Conservation (phyloP, 371 early-diverging fungal species). For the Actinomortierella wolfii region DNA sequence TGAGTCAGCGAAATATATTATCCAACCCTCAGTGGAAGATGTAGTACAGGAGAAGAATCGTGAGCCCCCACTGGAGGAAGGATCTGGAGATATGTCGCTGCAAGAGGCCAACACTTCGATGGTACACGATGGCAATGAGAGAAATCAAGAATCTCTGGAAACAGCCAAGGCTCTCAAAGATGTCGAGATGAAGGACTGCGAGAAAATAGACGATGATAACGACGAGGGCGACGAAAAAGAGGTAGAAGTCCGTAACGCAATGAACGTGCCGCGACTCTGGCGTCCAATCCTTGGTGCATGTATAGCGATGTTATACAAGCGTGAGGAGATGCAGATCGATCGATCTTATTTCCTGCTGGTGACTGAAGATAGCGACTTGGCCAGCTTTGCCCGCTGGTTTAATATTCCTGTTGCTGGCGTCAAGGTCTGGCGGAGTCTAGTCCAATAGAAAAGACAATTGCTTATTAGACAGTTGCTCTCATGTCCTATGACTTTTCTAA, state of each 20-base stretch:
- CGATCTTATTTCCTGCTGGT: slow-evolving; percentile 18
- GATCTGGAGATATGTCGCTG: not conserved
- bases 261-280: slow-evolving; percentile 42
- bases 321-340: slow-evolving; percentile 18
- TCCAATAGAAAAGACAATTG: not conserved
- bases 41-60: not conserved
- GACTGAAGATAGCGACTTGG: slow-evolving; percentile 32
- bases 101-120: not conserved
- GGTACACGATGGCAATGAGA: slow-evolving; percentile 8
- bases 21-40: slow-evolving; percentile 1
- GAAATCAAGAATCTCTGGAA: not conserved
- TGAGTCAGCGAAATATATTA: slow-evolving; percentile 24
- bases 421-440: slow-evolving; percentile 15
- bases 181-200: slow-evolving; percentile 1
- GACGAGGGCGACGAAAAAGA: slow-evolving; percentile 20
- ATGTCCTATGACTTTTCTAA: too few species aligned
- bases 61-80: not conserved
- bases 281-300: slow-evolving; percentile 40
- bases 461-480: too few species aligned
- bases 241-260: slow-evolving; percentile 31
- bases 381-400: slow-evolving; percentile 34
- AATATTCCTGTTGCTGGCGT: slow-evolving; percentile 25
- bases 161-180: too few species aligned
- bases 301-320: slow-evolving; percentile 34
- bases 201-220: slow-evolving; percentile 5